Evolutionary conservation across 805 yeast genomes (phyloP), one percentile per base, ranked within the genome.

Genomic region (Barnettozyma wickerhamii): DNA sequence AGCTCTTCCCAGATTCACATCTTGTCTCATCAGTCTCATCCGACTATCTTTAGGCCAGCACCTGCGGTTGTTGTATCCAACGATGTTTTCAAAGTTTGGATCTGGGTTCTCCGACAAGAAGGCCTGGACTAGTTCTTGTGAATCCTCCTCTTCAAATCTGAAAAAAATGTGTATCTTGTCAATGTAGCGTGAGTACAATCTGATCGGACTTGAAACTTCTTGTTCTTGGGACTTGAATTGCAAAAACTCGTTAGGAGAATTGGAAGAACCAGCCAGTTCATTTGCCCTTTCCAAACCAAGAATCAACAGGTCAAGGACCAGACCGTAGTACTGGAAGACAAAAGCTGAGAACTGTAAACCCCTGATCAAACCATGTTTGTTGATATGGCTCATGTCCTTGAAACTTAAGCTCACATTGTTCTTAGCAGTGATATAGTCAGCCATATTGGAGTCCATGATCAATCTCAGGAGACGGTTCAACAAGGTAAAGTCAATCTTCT

Each of bases 11-110:
- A 93, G 68, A 50, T 88, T 85, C 5, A 91, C 97, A 64, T 93
- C 99, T 43, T 81, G 83, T 33, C 96, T 72, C 79, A 90, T 81
- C 37, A 93, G 64, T 49, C 88, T 76, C 98, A 93, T 93, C 44
- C 97, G 75, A 17, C 81, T 68, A 58, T 93, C 98, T 33, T 85
- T 68, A 4, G 99, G 96, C 99, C 99, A 93, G 57, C 97, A 89
- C 37, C 80, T 79, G 51, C 84, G 84, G 51, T 88, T 91, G 54
- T 84, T 85, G 60, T 89, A 91, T 0, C 95, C 95, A 27, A 84
- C 78, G 6, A 82, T 80, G 51, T 82, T 84, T 53, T 85, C 95
- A 60, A 85, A 86, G 56, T 90, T 87, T 0, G 96, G 96, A 64
- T 90, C 96, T 1, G 96, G 96, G 53, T 87, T 84, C 51, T 87